Evolutionary conservation across 495 filamentous ascomycete genomes (phyloP), one percentile per base, ranked within the genome.

Genomic region (Chaetomium cochliodes): DNA sequence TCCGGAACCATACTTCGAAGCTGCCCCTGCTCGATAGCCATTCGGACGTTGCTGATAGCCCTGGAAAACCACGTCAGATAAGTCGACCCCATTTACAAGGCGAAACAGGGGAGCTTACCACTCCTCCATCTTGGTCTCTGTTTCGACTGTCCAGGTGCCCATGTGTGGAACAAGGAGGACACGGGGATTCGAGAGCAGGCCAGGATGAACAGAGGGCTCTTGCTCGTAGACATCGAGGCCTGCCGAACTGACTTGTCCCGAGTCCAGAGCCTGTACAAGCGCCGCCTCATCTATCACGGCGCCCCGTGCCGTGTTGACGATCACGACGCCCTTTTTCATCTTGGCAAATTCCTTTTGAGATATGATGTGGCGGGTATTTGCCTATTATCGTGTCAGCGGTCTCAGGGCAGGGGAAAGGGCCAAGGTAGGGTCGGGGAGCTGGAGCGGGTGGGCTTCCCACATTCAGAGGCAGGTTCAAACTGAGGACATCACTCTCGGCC

Each of bases 141-240:
- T 86, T 76, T 86, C 78, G 50, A 77, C 67, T 1, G 81, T 84
- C 68, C 76, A 80, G 0, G 91, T 93, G 7, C 91, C 91, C 77
- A 94, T 90, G 74, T 96, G 91, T 28, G 91, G 91, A 54, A 92
- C 72, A 56, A 96, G 72, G 77, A 93, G 86, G 33, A 90, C 88
- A 37, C 84, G 79, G 5, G 86, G 84, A 70, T 90, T 91, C 61
- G 80, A 81, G 44, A 93, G 74, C 46, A 96, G 76, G 2, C 88
- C 90, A 2, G 84, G 79, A 69, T 93, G 88, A 42, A 94, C 79
- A 39, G 84, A 74, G 0, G 90, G 90, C 76, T 93, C 90, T 28
- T 91, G 80, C 77, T 93, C 90, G 67, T 84, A 93, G n/a, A 93
- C 90, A 70, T 93, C 90, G 39, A 93, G 78, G n/a, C 90, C 90